Evolutionary conservation across 2,329 filamentous ascomycete species (phyloP).

Genomic region (Fusarium illudens): DNA sequence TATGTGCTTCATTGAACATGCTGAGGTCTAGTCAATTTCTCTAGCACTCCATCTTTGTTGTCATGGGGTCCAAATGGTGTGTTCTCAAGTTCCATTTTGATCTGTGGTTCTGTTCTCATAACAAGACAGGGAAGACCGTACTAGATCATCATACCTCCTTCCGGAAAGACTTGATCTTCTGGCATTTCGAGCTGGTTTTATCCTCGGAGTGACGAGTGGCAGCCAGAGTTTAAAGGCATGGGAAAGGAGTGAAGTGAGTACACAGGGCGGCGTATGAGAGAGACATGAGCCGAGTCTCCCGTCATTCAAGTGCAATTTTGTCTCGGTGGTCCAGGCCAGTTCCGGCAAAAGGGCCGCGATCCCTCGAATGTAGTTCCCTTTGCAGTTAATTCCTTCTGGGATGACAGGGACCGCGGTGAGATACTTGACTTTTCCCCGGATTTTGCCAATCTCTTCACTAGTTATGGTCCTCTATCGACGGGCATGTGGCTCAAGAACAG

Average conservation of each 20-base stretch:
- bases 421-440: not conserved
- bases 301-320: too few relatives aligned
- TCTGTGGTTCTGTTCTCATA: too few relatives aligned
- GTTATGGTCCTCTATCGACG: not conserved
- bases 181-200: not conserved
- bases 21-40: not conserved
- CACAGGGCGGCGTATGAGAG: too few relatives aligned
- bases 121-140: too few relatives aligned
- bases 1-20: conserved; percentile 13
- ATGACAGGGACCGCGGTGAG: not conserved
- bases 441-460: not conserved
- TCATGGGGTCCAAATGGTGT: too few relatives aligned
- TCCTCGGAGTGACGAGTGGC: not conserved
- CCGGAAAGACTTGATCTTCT: not conserved
- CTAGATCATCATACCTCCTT: not conserved
- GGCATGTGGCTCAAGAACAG: not conserved
- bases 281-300: too few relatives aligned
- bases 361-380: not conserved
- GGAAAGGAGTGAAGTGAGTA: not conserved
- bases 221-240: not conserved
- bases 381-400: not conserved
- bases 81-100: too few relatives aligned
- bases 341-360: too few relatives aligned
- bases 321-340: too few relatives aligned
- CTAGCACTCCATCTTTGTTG: not conserved